Evolutionary conservation across 2,329 filamentous ascomycete genomes (phyloP), one percentile per base, ranked within the genome.

Genomic region (Rhynchosporium secalis): DNA sequence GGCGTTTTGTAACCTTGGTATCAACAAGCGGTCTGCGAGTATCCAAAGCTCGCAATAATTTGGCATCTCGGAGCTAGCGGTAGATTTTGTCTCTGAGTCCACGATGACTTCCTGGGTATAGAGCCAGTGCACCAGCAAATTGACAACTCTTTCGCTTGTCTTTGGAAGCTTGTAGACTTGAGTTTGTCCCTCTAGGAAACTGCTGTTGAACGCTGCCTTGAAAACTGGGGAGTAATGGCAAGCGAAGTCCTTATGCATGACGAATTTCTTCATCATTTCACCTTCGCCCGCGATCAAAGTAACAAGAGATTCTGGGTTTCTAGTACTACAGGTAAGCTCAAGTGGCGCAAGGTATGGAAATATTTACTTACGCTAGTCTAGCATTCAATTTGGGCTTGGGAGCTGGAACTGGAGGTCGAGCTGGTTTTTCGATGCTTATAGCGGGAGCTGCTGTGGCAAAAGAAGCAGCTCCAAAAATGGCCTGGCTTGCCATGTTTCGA

Each of bases 221-320:
- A 65, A 45, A 1, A 63, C 61, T n/a, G 62, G 62, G 3, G 54
- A 65, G 15, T 64, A 47, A 12, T 51, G 52, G 31, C 61, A 66
- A 5, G 57, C 63, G 15, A 62, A 47, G 6, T 64, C 55, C 26
- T 67, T 68, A 33, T 66, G 64, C 9, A 67, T 20, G 0, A 57
- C 26, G 29, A 66, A 66, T 20, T 49, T 56, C 20, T 43, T 43
- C 4, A 15, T 0, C 12, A 57, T 36, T 1, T 33, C 4, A 15
- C 45, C 26, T 6, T 45, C 15, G 10, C n/a, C 49, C 7, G 33
- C 43, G 6, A 59, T 54, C 1, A 64, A 45, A 3, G 62, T 59
- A 12, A 63, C 60, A 8, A 61, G 7, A 20, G 28, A 31, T 0
- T 36, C 8, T n/a, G 36, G 47, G 26, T 59, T 52, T 33, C 38